Evolutionary conservation across 345 rosid species (phyloP).

Genomic region (Syzygium jambos): DNA sequence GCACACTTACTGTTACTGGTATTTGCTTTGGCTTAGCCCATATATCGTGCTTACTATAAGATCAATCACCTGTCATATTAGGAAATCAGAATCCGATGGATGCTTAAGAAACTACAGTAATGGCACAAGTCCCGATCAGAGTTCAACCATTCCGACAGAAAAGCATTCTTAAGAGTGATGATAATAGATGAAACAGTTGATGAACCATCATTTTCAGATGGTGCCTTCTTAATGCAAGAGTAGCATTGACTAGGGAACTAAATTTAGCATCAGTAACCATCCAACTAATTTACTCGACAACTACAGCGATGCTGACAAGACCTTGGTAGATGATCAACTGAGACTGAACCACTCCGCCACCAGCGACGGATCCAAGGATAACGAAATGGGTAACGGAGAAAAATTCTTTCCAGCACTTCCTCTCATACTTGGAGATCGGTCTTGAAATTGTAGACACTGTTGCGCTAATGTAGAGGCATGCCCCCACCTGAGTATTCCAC

Average conservation of each 20-base stretch:
- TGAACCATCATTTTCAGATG: no score
- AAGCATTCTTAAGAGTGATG: neutral
- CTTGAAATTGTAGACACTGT: neutral
- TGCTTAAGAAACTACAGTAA: neutral
- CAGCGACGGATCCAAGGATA: neutral
- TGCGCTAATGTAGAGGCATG: constrained; percentile 27
- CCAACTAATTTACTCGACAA: neutral
- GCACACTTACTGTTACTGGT: neutral
- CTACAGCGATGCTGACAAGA: neutral
- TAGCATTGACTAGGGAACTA: neutral
- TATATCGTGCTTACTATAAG: neutral
- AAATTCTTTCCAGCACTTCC: neutral
- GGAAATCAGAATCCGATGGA: neutral
- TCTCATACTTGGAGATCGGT: neutral
- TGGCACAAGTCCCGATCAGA: neutral
- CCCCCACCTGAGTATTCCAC: constrained; percentile 95
- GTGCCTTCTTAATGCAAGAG: no score
- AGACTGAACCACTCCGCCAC: neutral
- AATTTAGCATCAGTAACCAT: neutral
- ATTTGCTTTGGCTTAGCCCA: neutral
- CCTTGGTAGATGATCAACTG: neutral
- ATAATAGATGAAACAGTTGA: neutral
- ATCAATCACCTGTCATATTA: neutral
- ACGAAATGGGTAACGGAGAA: neutral
- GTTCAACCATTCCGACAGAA: neutral